Evolutionary conservation across 768 basidiomycete genomes (phyloP).

Genomic region (Gloeopeniophorella convolvens): DNA sequence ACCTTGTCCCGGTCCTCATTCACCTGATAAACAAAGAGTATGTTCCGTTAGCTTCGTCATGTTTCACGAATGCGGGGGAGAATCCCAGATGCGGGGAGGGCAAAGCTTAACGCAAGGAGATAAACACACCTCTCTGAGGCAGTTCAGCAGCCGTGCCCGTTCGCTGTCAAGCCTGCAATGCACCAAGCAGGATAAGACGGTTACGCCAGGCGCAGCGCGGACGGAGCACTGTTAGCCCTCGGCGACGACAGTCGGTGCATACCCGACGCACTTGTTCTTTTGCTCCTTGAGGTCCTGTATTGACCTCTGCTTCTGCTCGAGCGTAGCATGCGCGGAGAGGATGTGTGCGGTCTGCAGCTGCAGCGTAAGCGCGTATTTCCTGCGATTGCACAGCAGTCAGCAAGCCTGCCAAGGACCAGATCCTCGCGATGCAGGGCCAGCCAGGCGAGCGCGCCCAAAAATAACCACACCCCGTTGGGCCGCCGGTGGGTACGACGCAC

Average conservation of each 20-base stretch:
- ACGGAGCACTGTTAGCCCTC: not conserved
- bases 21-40: constrained; percentile 38
- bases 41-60: not conserved
- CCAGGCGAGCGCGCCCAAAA: not conserved
- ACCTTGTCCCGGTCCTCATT: constrained; percentile 80
- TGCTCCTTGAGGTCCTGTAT: constrained; percentile 81
- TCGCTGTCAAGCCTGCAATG: constrained; percentile 65
- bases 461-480: not conserved
- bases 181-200: constrained; percentile 1
- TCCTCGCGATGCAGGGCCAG: not conserved
- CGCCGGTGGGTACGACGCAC: no score
- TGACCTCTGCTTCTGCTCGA: constrained; percentile 71
- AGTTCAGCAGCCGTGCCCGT: constrained; percentile 57
- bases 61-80: not conserved
- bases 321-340: constrained; percentile 70
- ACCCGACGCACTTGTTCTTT: constrained; percentile 63
- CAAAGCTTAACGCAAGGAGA: constrained; percentile 1
- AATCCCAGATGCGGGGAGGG: constrained; percentile 7
- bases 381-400: constrained; percentile 24
- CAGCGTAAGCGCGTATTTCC: constrained; percentile 78
- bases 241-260: constrained; percentile 1
- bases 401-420: not conserved
- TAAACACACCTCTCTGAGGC: constrained; percentile 57
- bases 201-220: not conserved
- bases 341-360: constrained; percentile 87